These are phyloP conservation scores for Salvia hispanica DNA, from an alignment of 257 asterid genomes.

Conservation along the genomic window DNA sequence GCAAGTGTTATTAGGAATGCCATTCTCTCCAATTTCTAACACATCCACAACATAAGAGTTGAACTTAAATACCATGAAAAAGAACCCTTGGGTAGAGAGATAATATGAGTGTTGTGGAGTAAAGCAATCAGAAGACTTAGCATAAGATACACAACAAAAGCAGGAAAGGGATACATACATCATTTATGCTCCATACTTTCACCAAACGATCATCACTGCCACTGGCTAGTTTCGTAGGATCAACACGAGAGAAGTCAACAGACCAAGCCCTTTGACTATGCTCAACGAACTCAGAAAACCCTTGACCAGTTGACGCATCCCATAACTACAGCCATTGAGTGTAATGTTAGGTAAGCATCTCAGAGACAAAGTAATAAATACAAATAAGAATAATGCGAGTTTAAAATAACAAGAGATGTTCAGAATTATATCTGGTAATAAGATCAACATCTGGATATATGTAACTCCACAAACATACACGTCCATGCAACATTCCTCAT, in stretches of 20 bases:
- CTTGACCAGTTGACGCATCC: constrained; percentile 92
- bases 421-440: constrained; percentile 8
- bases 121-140: constrained; percentile 13
- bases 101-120: background rate
- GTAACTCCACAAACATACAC: background rate
- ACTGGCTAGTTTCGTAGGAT: constrained; percentile 83
- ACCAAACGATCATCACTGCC: constrained; percentile 93
- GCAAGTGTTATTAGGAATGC: constrained; percentile 5
- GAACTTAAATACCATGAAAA: constrained; percentile 13
- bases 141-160: constrained; percentile 21
- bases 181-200: constrained; percentile 88
- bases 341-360: constrained; percentile 34
- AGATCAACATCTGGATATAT: background rate
- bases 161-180: constrained; percentile 50
- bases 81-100: background rate
- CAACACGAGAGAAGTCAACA: constrained; percentile 81
- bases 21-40: constrained; percentile 14
- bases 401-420: constrained; percentile 6
- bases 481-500: constrained; percentile 8
- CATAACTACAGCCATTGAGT: constrained; percentile 67
- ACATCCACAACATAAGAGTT: constrained; percentile 20
- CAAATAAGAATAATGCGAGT: constrained; percentile 20
- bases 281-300: constrained; percentile 57
- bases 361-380: constrained; percentile 22
- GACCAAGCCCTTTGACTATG: constrained; percentile 95